Evolutionary conservation across 2,329 filamentous ascomycete species (phyloP).

Genomic region (Cordyceps tenuipes): DNA sequence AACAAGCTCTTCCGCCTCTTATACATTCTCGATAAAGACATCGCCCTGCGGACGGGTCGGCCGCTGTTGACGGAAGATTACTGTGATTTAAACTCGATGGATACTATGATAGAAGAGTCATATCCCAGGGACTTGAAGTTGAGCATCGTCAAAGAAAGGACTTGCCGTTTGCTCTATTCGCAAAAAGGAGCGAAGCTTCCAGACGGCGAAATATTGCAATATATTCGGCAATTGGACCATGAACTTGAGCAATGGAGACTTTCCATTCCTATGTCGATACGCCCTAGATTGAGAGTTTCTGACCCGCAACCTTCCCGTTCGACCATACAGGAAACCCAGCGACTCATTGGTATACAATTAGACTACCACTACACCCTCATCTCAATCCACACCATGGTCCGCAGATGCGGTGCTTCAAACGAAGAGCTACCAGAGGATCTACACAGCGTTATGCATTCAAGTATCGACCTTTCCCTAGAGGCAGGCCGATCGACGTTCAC

Average conservation of each 20-base stretch:
- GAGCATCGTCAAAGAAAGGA: slow-evolving; percentile 17
- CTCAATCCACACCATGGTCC: slow-evolving; percentile 15
- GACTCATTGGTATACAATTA: slow-evolving; percentile 13
- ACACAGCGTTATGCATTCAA: slow-evolving; percentile 18
- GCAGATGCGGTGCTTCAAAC: slow-evolving; percentile 13
- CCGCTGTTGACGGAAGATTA: slow-evolving; percentile 33
- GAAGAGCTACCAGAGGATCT: slow-evolving; percentile 15
- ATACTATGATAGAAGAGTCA: slow-evolving; percentile 9
- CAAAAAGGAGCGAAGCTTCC: slow-evolving; percentile 15
- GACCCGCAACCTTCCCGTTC: background rate
- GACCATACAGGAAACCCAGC: background rate
- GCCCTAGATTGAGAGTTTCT: slow-evolving; percentile 3
- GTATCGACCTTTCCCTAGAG: slow-evolving; percentile 17
- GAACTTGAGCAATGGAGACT: slow-evolving; percentile 26
- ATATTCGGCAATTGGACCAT: slow-evolving; percentile 22
- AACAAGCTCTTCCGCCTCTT: slow-evolving; percentile 21
- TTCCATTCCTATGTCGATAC: slow-evolving; percentile 15
- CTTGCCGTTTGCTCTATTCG: slow-evolving; percentile 17
- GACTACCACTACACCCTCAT: slow-evolving; percentile 17
- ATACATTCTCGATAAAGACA: slow-evolving; percentile 22
- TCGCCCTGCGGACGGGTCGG: slow-evolving; percentile 17
- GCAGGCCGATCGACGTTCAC: slow-evolving; percentile 17
- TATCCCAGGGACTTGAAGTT: slow-evolving; percentile 11
- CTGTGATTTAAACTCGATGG: slow-evolving; percentile 41
- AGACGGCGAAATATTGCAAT: slow-evolving; percentile 18